Evolutionary conservation across 208 protist genomes (phyloP).

Genomic region (Trypanosoma cruzi): DNA sequence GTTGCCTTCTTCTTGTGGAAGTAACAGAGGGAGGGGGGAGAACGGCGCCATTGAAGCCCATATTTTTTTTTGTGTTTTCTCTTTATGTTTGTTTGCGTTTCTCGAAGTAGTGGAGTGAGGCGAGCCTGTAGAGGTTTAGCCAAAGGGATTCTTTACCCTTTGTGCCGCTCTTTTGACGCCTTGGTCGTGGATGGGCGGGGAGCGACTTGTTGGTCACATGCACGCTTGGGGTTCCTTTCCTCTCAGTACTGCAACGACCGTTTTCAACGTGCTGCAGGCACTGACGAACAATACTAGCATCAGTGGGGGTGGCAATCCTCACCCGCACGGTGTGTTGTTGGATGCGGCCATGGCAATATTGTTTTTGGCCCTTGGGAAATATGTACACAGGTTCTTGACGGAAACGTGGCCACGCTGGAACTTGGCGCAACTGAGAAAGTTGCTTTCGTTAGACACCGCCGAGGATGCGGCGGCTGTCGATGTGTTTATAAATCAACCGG

Average conservation of each 20-base stretch:
- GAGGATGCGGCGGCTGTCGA: conserved; percentile 20
- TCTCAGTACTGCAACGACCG: conserved; percentile 8
- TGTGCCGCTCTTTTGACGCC: background rate
- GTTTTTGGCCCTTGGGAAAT: conserved; percentile 3
- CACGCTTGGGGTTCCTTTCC: background rate
- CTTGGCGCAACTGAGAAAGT: background rate
- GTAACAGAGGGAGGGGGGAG: background rate
- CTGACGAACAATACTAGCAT: background rate
- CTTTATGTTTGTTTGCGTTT: too few species aligned
- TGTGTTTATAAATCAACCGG: conserved; percentile 24
- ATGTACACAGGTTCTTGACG: conserved; percentile 40
- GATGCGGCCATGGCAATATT: conserved; percentile 22
- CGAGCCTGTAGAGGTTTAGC: too few species aligned
- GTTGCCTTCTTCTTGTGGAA: too few species aligned
- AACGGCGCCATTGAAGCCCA: too few species aligned
- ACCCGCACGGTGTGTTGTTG: background rate
- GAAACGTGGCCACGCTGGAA: conserved; percentile 45
- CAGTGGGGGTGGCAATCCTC: background rate
- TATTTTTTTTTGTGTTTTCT: too few species aligned
- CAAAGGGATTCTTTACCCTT: background rate
- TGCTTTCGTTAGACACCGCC: background rate
- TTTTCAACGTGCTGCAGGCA: conserved; percentile 24
- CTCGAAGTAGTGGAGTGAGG: too few species aligned
- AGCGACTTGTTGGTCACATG: background rate
- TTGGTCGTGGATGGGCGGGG: background rate